Evolutionary conservation across 192 early-diverging fungal species (phyloP).

Genomic region (Pilobolus umbonatus): DNA sequence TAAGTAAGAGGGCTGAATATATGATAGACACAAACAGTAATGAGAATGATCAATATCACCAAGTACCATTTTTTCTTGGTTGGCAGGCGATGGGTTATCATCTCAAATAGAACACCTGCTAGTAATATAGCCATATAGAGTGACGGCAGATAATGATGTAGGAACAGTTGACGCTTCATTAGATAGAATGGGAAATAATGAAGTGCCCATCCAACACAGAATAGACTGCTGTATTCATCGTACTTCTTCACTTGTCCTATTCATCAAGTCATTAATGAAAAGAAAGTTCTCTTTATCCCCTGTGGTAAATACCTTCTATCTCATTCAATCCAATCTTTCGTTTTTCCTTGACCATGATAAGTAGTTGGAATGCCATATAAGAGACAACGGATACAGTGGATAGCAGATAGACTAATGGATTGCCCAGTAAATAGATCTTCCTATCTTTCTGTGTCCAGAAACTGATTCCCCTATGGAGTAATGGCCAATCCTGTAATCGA

Average conservation of each 20-base stretch:
- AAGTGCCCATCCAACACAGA: slow-evolving; percentile 74
- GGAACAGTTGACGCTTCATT: slow-evolving; percentile 88
- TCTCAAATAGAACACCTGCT: slow-evolving; percentile 72
- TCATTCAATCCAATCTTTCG: not conserved
- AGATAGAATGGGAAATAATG: slow-evolving; percentile 93
- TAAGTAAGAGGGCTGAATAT: slow-evolving; percentile 65
- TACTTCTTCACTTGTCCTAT: slow-evolving; percentile 67
- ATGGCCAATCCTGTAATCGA: slow-evolving; percentile 68
- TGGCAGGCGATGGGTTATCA: slow-evolving; percentile 61
- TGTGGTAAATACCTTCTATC: slow-evolving; percentile 49
- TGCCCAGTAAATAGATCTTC: slow-evolving; percentile 89
- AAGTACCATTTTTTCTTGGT: slow-evolving; percentile 44
- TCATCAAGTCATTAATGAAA: too few relatives aligned
- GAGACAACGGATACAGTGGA: slow-evolving; percentile 51
- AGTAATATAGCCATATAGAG: slow-evolving; percentile 84
- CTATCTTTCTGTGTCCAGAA: slow-evolving; percentile 79
- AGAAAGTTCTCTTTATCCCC: too few relatives aligned
- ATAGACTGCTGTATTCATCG: slow-evolving; percentile 59
- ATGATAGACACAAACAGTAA: slow-evolving; percentile 63
- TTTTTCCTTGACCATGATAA: slow-evolving; percentile 54
- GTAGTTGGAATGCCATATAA: slow-evolving; percentile 54
- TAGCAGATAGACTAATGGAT: slow-evolving; percentile 87
- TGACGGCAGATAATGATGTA: slow-evolving; percentile 96
- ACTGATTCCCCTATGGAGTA: slow-evolving; percentile 83
- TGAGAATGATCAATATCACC: slow-evolving; percentile 46